These are phyloP conservation scores for Penicillium sp. DNA, from an alignment of 2,329 filamentous ascomycete species.

Conservation along the genomic window DNA sequence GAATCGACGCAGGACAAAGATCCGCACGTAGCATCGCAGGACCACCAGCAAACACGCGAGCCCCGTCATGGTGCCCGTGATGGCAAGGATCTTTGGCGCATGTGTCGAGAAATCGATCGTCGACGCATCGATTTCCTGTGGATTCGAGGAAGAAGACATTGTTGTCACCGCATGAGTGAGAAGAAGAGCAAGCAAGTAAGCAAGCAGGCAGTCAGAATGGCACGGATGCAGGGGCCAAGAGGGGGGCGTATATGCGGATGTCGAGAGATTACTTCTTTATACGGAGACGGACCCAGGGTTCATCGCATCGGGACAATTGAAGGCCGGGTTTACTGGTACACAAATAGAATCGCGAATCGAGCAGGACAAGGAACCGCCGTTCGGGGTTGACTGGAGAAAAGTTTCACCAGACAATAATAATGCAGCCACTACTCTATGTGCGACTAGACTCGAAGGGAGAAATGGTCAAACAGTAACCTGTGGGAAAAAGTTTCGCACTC, in stretches of 20 bases:
- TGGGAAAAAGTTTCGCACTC: not conserved
- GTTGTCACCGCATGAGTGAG: not conserved
- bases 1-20: conserved; percentile 53
- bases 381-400: not conserved
- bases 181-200: too few relatives aligned
- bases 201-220: not conserved
- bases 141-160: too few relatives aligned
- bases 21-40: conserved; percentile 54
- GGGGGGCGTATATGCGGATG: not conserved
- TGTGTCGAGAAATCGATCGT: conserved; percentile 5
- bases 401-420: not conserved
- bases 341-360: not conserved
- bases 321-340: not conserved
- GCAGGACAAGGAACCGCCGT: not conserved
- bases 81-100: conserved; percentile 41
- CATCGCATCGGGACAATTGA: not conserved
- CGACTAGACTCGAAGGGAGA: not conserved
- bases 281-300: not conserved
- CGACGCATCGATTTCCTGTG: too few relatives aligned
- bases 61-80: conserved; percentile 45
- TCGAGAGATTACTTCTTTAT: not conserved
- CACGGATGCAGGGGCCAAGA: not conserved
- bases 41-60: conserved; percentile 46
- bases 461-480: not conserved
- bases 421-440: not conserved